Evolutionary conservation across 2,329 filamentous ascomycete species (phyloP).

Genomic region (Nothopassalora personata): DNA sequence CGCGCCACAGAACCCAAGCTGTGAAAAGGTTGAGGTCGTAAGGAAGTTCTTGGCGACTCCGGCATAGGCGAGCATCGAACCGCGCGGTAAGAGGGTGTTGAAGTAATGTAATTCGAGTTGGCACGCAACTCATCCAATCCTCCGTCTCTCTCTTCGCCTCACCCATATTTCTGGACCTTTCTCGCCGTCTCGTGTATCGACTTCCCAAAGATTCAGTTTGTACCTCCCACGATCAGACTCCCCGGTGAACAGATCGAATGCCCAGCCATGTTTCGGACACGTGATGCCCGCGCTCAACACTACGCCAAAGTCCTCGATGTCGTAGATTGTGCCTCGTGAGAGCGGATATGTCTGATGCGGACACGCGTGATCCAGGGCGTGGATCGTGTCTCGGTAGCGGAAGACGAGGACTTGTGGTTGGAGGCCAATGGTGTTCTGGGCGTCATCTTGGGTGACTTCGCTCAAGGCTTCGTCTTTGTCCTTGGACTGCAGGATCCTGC

Average conservation of each 20-base stretch:
- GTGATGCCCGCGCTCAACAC: constrained; percentile 57
- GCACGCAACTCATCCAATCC: background rate
- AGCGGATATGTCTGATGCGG: constrained; percentile 64
- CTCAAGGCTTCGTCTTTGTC: constrained; percentile 21
- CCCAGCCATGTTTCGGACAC: constrained; percentile 67
- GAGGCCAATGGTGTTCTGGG: constrained; percentile 28
- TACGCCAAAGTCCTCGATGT: constrained; percentile 68
- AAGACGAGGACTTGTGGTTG: constrained; percentile 62
- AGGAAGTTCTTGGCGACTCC: constrained; percentile 6
- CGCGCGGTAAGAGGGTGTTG: background rate
- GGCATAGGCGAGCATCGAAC: background rate
- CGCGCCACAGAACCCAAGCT: constrained; percentile 43
- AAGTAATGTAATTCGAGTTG: background rate
- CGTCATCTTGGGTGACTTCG: constrained; percentile 39
- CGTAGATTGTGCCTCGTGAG: constrained; percentile 58
- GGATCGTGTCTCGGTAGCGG: constrained; percentile 57
- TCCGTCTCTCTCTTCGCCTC: constrained; percentile 26
- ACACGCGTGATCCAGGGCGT: constrained; percentile 67
- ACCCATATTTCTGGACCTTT: constrained; percentile 29
- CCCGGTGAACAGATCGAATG: constrained; percentile 63
- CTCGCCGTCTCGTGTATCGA: constrained; percentile 42
- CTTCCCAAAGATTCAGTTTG: constrained; percentile 58
- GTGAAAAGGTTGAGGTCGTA: constrained; percentile 39
- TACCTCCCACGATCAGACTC: constrained; percentile 58
- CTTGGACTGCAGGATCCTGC: constrained; percentile 50